A percentile compares a stretch with the other conserved stretches of the same genome.
Evolutionary conservation across 208 protist species (phyloP).

Genomic region (Chromosphaera perkinsii): DNA sequence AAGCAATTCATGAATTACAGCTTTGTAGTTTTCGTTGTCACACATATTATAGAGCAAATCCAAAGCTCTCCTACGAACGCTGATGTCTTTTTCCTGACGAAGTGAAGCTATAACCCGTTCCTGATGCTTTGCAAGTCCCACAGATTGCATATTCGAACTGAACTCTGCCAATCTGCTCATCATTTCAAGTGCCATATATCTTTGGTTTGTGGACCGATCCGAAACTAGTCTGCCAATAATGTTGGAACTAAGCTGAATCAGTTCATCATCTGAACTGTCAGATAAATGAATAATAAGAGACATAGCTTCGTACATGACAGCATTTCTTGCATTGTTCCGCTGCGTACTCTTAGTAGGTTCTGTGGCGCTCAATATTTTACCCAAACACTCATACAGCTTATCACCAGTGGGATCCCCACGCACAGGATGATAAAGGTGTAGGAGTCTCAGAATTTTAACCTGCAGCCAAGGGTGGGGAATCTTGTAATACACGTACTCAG

Average conservation of each 20-base stretch:
- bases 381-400: not conserved
- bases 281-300: conserved; percentile 51
- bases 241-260: conserved; percentile 67
- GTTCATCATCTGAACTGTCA: too few species aligned
- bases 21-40: conserved; percentile 54
- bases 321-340: conserved; percentile 25
- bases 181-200: conserved; percentile 57
- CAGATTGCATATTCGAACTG: too few species aligned
- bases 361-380: conserved; percentile 2
- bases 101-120: too few species aligned
- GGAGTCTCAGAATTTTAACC: conserved; percentile 89
- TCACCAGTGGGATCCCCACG: conserved; percentile 36
- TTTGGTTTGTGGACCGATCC: conserved; percentile 65
- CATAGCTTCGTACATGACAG: conserved; percentile 45
- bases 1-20: conserved; percentile 52
- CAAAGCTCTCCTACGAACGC: conserved; percentile 74
- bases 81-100: conserved; percentile 22
- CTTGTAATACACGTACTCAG: conserved; percentile 80
- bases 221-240: conserved; percentile 77
- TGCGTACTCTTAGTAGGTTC: conserved; percentile 11
- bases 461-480: conserved; percentile 95
- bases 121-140: too few species aligned
- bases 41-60: conserved; percentile 94
- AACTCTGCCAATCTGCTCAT: too few species aligned
- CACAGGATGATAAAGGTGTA: conserved; percentile 85